A percentile compares a stretch with the other conserved stretches of the same genome.
Evolutionary conservation across 169 alveolate genomes (phyloP).

Genomic region (Cystoisospora suis): DNA sequence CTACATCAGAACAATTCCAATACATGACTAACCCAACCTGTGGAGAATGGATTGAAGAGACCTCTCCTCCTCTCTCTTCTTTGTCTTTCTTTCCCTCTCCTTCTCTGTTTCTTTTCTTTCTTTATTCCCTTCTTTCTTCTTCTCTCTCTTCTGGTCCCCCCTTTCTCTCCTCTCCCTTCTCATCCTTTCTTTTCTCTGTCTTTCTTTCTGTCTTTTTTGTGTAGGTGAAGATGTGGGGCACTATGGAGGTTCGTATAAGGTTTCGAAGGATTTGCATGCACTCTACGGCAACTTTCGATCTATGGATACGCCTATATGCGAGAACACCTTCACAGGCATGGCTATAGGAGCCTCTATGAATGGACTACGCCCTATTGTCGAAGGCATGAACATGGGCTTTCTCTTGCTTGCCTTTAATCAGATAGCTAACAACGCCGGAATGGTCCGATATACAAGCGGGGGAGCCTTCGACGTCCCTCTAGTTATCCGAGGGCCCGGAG

Average conservation of each 20-base stretch:
- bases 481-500: constrained; percentile 93
- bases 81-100: no score
- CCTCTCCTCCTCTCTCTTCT: no score
- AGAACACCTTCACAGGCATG: constrained; percentile 85
- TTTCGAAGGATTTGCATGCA: constrained; percentile 87
- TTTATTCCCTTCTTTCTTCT: no score
- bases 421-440: constrained; percentile 89
- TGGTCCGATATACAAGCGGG: constrained; percentile 85
- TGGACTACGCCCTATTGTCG: constrained; percentile 90
- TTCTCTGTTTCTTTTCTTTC: no score
- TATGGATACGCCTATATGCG: constrained; percentile 93
- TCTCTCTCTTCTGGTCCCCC: no score
- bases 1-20: no score
- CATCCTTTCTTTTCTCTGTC: no score
- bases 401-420: constrained; percentile 91
- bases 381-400: constrained; percentile 92
- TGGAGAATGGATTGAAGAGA: no score
- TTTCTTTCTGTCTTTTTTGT: no score
- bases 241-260: constrained; percentile 93
- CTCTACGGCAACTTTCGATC: constrained; percentile 84
- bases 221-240: constrained; percentile 93
- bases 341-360: constrained; percentile 81
- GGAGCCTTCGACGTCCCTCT: constrained; percentile 85
- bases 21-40: no score
- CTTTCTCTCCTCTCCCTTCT: no score